phyloP scores from a whole-genome alignment of 1,284 basidiomycete species.

The Fistulinella cinereoalba region DNA sequence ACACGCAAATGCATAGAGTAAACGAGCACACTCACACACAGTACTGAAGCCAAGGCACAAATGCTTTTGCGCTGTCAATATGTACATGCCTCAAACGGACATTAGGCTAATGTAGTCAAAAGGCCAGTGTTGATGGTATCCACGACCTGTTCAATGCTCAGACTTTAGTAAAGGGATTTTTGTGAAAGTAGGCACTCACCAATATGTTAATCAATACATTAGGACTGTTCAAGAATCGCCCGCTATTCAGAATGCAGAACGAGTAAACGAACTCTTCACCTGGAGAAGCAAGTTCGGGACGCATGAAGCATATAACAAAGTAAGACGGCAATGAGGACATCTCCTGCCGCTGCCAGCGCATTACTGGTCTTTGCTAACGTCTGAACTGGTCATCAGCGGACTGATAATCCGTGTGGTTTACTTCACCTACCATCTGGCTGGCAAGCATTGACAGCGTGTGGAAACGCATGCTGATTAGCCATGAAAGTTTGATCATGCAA shows the following conservation, averaged over 20 bases:
- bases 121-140: constrained; percentile 50
- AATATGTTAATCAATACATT: constrained; percentile 47
- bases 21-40: constrained; percentile 35
- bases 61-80: constrained; percentile 22
- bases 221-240: constrained; percentile 34
- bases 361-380: no score
- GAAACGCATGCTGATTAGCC: constrained; percentile 25
- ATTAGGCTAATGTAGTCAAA: constrained; percentile 31
- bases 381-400: no score
- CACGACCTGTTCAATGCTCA: constrained; percentile 36
- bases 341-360: constrained; percentile 50
- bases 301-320: constrained; percentile 52
- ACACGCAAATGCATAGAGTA: neutral
- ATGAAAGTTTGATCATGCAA: constrained; percentile 5
- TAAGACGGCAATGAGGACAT: constrained; percentile 51
- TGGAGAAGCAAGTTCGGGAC: constrained; percentile 54
- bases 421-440: constrained; percentile 19
- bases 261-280: constrained; percentile 35
- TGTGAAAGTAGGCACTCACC: constrained; percentile 29
- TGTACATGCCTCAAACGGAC: neutral
- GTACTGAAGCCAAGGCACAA: constrained; percentile 42
- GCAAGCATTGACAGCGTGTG: constrained; percentile 40
- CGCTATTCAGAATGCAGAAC: neutral
- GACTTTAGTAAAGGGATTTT: neutral
- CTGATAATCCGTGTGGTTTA: constrained; percentile 12